phyloP scores from a whole-genome alignment of 176 grass and related monocot genomes.

The Hsuehochloa calcarea region DNA sequence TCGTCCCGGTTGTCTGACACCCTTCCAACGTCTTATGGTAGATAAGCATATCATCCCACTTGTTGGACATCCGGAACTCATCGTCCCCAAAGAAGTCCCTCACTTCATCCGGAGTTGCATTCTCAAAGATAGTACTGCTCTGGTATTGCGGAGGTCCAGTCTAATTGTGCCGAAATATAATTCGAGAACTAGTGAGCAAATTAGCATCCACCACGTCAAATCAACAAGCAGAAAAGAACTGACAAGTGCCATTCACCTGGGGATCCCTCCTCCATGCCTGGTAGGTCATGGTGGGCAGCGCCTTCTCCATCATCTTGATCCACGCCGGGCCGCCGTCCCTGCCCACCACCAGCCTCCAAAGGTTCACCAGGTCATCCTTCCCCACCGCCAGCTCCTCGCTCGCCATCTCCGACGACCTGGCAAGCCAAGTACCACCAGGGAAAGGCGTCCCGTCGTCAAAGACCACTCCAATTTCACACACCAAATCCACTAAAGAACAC shows the following conservation, averaged over 20 bases:
- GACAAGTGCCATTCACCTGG: conserved; percentile 33
- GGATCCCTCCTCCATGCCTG: conserved; percentile 86
- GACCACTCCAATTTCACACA: conserved; percentile 15
- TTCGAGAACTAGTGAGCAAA: background rate
- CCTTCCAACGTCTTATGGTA: conserved; percentile 62
- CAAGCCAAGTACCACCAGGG: background rate
- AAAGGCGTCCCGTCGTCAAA: conserved; percentile 9
- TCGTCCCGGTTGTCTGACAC: conserved; percentile 62
- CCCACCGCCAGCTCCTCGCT: conserved; percentile 54
- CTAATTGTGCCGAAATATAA: conserved; percentile 38
- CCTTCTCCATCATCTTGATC: conserved; percentile 86
- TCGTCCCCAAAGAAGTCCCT: conserved; percentile 86
- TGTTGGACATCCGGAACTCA: conserved; percentile 78
- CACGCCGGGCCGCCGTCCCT: conserved; percentile 68
- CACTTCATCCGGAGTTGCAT: conserved; percentile 71
- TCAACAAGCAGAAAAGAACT: conserved; percentile 13
- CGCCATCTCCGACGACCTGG: conserved; percentile 44
- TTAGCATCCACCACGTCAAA: background rate
- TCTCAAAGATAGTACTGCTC: conserved; percentile 74
- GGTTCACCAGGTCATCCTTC: conserved; percentile 61
- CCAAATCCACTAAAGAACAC: conserved; percentile 26
- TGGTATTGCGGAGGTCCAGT: conserved; percentile 62
- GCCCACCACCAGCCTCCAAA: conserved; percentile 68
- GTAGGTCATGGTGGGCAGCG: conserved; percentile 62
- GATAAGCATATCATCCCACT: conserved; percentile 95